Percentiles rank a stretch among this genome's conserved stretches.
These are phyloP conservation scores for Talaromyces nanjingensis DNA, from an alignment of 495 filamentous ascomycete species.

Conservation along the genomic window DNA sequence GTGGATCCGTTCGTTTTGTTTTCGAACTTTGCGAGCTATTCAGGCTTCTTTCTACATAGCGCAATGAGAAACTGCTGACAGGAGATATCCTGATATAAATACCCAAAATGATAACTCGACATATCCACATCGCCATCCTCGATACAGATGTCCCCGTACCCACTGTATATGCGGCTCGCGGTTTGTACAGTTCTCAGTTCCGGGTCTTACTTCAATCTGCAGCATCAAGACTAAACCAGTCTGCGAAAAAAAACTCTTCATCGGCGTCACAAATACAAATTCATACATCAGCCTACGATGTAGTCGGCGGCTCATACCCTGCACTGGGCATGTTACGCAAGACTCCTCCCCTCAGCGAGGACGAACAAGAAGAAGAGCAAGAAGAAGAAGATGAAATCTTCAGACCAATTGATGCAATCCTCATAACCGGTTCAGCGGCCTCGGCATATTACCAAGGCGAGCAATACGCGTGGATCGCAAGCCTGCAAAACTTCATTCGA, in stretches of 20 bases:
- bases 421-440: conserved; percentile 32
- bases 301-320: conserved; percentile 27
- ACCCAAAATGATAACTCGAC: not conserved
- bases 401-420: conserved; percentile 28
- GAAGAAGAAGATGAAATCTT: not conserved
- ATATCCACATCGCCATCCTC: conserved; percentile 34
- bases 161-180: conserved; percentile 25
- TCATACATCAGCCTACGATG: conserved; percentile 33
- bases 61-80: not conserved
- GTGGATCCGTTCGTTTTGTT: not conserved
- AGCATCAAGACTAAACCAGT: conserved; percentile 21
- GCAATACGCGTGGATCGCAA: conserved; percentile 26
- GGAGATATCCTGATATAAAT: too few species aligned
- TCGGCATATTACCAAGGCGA: conserved; percentile 25
- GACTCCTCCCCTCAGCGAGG: not conserved
- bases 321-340: conserved; percentile 21
- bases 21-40: not conserved
- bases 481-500: conserved; percentile 23
- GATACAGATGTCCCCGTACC: conserved; percentile 34
- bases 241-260: not conserved
- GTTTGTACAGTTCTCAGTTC: conserved; percentile 35
- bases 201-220: conserved; percentile 26
- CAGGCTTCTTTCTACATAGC: not conserved
- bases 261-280: conserved; percentile 15
- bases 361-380: not conserved